phyloP scores from a whole-genome alignment of 352 stramenopile genomes.

The Globisporangium yorkense region DNA sequence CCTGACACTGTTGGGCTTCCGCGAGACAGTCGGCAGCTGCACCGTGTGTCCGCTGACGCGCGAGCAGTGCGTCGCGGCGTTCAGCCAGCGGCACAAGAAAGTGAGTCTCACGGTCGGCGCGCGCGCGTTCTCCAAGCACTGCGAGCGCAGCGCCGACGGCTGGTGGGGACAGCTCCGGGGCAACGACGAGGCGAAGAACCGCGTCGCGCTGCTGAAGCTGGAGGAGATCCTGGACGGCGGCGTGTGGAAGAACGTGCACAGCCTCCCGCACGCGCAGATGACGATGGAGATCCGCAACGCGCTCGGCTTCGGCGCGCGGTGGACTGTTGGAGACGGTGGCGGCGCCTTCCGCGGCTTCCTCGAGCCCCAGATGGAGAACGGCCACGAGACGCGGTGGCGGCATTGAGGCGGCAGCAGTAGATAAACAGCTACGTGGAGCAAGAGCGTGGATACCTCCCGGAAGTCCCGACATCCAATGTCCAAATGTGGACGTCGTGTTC shows the following conservation, averaged over 20 bases:
- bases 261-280: constrained; percentile 55
- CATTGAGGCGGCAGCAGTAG: constrained; percentile 23
- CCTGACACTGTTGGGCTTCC: constrained; percentile 60
- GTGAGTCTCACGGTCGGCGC: constrained; percentile 68
- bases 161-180: constrained; percentile 64
- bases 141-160: constrained; percentile 46
- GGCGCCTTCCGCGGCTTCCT: constrained; percentile 72
- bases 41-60: constrained; percentile 44
- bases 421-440: too few species aligned
- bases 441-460: too few species aligned
- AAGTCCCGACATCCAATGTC: too few species aligned
- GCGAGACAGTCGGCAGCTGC: constrained; percentile 52
- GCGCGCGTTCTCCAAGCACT: constrained; percentile 76
- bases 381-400: constrained; percentile 65
- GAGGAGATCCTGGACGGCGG: constrained; percentile 39
- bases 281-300: constrained; percentile 71
- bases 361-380: constrained; percentile 74
- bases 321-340: constrained; percentile 42
- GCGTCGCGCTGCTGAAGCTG: constrained; percentile 39
- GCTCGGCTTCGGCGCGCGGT: constrained; percentile 68
- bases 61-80: constrained; percentile 47
- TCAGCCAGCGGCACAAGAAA: constrained; percentile 28
- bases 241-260: constrained; percentile 82
- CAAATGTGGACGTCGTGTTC: constrained; percentile 2
- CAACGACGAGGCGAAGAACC: constrained; percentile 69